These are phyloP conservation scores for Podaxis sp. DNA, from an alignment of 768 basidiomycete species.

Conservation along the genomic window DNA sequence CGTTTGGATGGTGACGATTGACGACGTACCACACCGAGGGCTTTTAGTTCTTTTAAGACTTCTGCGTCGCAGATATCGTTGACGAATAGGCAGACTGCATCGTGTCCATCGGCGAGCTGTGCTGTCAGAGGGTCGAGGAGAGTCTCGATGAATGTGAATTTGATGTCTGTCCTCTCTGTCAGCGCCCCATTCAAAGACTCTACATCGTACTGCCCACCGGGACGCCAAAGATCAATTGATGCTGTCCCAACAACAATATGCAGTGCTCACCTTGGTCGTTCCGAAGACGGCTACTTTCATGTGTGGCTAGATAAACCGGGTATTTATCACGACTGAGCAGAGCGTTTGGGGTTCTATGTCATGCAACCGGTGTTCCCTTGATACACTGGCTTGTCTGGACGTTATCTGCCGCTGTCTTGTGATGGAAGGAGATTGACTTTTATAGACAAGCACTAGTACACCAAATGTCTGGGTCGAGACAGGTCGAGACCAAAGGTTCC, in stretches of 20 bases:
- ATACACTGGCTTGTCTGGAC: not conserved
- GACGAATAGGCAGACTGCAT: conserved; percentile 43
- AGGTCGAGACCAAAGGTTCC: not conserved
- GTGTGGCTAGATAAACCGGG: not conserved
- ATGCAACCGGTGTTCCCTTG: not conserved
- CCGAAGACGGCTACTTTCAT: conserved; percentile 47
- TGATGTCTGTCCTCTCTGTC: conserved; percentile 25
- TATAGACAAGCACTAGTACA: not conserved
- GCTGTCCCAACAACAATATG: not conserved
- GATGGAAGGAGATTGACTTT: not conserved
- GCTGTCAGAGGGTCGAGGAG: conserved; percentile 36
- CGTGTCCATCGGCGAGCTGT: conserved; percentile 35
- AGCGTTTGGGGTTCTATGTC: not conserved
- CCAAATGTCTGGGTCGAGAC: not conserved
- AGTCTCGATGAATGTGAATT: conserved; percentile 39
- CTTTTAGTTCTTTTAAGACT: conserved; percentile 31
- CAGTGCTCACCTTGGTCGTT: conserved; percentile 29
- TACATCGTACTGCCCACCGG: conserved; percentile 33
- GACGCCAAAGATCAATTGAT: not conserved
- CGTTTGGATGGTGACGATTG: not conserved
- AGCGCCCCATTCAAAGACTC: conserved; percentile 31
- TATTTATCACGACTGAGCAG: not conserved
- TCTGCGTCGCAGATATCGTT: conserved; percentile 39
- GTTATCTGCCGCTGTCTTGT: not conserved
- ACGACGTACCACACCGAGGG: conserved; percentile 34